A percentile compares a stretch with the other conserved stretches of the same genome.
Evolutionary conservation across 2,329 filamentous ascomycete species (phyloP).

Genomic region (Sphaerulina vaccinii): DNA sequence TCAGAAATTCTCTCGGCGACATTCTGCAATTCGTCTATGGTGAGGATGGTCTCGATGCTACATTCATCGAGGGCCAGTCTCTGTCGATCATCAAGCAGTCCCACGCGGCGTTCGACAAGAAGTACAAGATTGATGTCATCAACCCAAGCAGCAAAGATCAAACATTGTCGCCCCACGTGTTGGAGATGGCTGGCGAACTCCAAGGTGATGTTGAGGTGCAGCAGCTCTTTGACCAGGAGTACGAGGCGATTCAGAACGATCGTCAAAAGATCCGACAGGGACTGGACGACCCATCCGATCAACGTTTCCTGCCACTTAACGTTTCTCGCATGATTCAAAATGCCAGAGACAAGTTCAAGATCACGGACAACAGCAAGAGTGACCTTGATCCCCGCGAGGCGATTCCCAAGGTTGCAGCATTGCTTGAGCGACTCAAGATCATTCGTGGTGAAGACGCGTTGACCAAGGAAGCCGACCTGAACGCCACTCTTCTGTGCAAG

Average conservation of each 20-base stretch:
- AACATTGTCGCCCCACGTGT: conserved; percentile 64
- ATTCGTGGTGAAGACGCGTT: conserved; percentile 82
- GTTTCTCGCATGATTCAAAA: conserved; percentile 86
- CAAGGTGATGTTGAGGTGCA: conserved; percentile 85
- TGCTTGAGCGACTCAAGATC: conserved; percentile 76
- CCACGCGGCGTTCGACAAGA: conserved; percentile 71
- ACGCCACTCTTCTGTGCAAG: conserved; percentile 89
- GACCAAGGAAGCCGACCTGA: conserved; percentile 81
- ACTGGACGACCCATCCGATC: conserved; percentile 72
- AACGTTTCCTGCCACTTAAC: conserved; percentile 90
- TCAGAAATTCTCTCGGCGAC: conserved; percentile 93
- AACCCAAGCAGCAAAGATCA: conserved; percentile 53
- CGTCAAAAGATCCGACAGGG: conserved; percentile 72
- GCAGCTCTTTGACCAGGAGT: conserved; percentile 82
- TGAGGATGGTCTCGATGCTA: conserved; percentile 93
- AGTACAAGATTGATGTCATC: conserved; percentile 87
- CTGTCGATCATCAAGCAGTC: conserved; percentile 84
- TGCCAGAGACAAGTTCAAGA: conserved; percentile 84
- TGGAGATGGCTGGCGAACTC: conserved; percentile 86
- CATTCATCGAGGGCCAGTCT: conserved; percentile 87
- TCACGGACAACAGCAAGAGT: conserved; percentile 80
- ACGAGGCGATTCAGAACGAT: conserved; percentile 72
- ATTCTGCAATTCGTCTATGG: conserved; percentile 97
- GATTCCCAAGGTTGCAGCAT: conserved; percentile 71
- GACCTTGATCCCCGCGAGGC: conserved; percentile 87